Evolutionary conservation across 306 rosid species (phyloP), one percentile per base, ranked within the genome.

Genomic region (Purshia tridentata): DNA sequence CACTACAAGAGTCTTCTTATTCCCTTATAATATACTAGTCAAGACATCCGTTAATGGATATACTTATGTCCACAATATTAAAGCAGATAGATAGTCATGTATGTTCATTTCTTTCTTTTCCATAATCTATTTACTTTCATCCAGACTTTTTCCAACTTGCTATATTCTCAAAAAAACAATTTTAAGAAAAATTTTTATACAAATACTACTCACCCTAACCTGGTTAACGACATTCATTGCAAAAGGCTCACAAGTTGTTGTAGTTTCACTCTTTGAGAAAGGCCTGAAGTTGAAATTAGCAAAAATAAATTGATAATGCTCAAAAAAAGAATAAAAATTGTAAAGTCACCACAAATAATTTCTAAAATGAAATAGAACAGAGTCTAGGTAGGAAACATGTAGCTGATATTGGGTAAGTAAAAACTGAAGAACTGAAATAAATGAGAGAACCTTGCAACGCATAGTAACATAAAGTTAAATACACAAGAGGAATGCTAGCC

Each of bases 1-100:
- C 81, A 94, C 80, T 62, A 94, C 79, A 75, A 94, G 95, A 57
- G 90, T 89, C 82, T 85, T 90, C 84, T 74, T 90, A 56, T 67
- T 81, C 49, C 95, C 95, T 97, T 94, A 20, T 19, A 80, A 66
- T 67, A 46, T 52, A 88, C n/a, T n/a, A 10, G 78, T 78, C 70
- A 78, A 42, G 39, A 76, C 51, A 66, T 39, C 48, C 37, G 53
- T 6, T 12, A 48, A 74, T 39, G 61, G 61, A 50, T 15, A 54
- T 5, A 15, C 39, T 46, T 45, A 60, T 53, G 52, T 50, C 67
- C 45, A 37, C 18, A 14, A 62, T 41, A 60, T 10, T 20, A 56
- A 42, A 6, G 65, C 65, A 58, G 11, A 65, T 19, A 9, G 22
- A 41, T 6, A 18, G 10, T 40, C 37, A 51, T 44, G 45, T 56